A percentile compares a stretch with the other conserved stretches of the same genome.
These are phyloP conservation scores for Ceratobasidium sp. DNA, from an alignment of 1,284 basidiomycete species.

Conservation along the genomic window DNA sequence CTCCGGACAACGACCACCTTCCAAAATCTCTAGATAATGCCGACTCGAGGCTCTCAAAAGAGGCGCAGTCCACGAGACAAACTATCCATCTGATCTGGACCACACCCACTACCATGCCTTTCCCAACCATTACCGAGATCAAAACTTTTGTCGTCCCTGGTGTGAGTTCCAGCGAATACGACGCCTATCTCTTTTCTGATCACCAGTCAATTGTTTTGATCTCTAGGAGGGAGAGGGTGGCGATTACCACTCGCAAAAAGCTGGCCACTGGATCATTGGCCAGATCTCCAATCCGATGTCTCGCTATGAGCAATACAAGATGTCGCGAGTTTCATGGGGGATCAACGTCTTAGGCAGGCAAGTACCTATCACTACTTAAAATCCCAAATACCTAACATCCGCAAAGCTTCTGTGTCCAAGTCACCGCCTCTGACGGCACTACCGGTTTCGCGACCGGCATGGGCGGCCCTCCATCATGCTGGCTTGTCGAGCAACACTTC, in stretches of 20 bases:
- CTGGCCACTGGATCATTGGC: slow-evolving; percentile 48
- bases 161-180: not conserved
- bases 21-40: slow-evolving; percentile 19
- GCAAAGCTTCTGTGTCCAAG: slow-evolving; percentile 56
- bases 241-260: slow-evolving; percentile 57
- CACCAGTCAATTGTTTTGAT: not conserved
- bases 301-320: slow-evolving; percentile 56
- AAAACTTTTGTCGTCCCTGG: slow-evolving; percentile 47
- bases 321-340: slow-evolving; percentile 56
- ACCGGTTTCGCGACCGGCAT: slow-evolving; percentile 59
- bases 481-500: slow-evolving; percentile 62
- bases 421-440: slow-evolving; percentile 58
- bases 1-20: not conserved
- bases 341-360: slow-evolving; percentile 53
- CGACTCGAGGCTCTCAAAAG: slow-evolving; percentile 33
- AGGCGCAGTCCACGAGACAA: not conserved
- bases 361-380: not conserved
- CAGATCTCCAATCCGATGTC: slow-evolving; percentile 57
- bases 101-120: slow-evolving; percentile 28
- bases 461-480: slow-evolving; percentile 61
- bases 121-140: slow-evolving; percentile 46
- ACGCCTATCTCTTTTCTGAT: too few relatives aligned
- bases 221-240: slow-evolving; percentile 51
- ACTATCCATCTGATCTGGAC: not conserved
- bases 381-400: not conserved